A percentile compares a stretch with the other conserved stretches of the same genome.
Conservation (phyloP, 2,329 filamentous ascomycete species). For the Trichoderma koningiopsis region DNA sequence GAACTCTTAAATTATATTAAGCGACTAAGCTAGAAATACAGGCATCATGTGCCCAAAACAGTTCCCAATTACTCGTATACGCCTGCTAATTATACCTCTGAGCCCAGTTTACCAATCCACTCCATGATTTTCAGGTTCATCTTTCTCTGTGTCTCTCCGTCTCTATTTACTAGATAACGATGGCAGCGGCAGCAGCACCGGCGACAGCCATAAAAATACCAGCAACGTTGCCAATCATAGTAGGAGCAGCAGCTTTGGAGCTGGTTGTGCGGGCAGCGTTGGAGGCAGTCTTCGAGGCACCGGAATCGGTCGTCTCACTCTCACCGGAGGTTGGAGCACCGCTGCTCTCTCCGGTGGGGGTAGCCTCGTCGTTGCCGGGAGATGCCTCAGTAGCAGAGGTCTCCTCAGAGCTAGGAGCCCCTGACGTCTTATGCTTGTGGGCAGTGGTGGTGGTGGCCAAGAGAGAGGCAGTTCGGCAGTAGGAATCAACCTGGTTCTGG, state of each 20-base stretch:
- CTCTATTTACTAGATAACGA: slow-evolving; percentile 37
- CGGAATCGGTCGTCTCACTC: slow-evolving; percentile 13
- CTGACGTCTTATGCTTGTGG: slow-evolving; percentile 31
- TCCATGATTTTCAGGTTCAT: slow-evolving; percentile 2
- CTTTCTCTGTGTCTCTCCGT: neutral
- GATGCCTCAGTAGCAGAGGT: slow-evolving; percentile 28
- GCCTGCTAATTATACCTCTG: neutral
- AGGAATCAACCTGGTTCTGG: slow-evolving; percentile 45
- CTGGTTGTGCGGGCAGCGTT: neutral
- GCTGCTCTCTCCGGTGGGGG: neutral
- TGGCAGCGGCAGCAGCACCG: slow-evolving; percentile 43
- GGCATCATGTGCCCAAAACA: slow-evolving; percentile 17
- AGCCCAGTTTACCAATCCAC: neutral
- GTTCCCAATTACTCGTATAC: slow-evolving; percentile 9
- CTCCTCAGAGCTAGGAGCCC: slow-evolving; percentile 30
- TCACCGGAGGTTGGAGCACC: slow-evolving; percentile 23
- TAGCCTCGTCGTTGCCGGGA: slow-evolving; percentile 34
- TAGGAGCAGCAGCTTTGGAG: slow-evolving; percentile 31
- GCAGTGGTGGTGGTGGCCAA: slow-evolving; percentile 42
- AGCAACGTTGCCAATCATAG: slow-evolving; percentile 39
- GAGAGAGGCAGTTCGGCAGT: slow-evolving; percentile 50
- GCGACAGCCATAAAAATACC: slow-evolving; percentile 42
- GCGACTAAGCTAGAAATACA: slow-evolving; percentile 23
- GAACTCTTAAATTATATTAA: slow-evolving; percentile 18
- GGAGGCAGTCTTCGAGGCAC: neutral